Evolutionary conservation across 441 rosid genomes (phyloP), one percentile per base, ranked within the genome.

Genomic region (Macaranga tanarius): DNA sequence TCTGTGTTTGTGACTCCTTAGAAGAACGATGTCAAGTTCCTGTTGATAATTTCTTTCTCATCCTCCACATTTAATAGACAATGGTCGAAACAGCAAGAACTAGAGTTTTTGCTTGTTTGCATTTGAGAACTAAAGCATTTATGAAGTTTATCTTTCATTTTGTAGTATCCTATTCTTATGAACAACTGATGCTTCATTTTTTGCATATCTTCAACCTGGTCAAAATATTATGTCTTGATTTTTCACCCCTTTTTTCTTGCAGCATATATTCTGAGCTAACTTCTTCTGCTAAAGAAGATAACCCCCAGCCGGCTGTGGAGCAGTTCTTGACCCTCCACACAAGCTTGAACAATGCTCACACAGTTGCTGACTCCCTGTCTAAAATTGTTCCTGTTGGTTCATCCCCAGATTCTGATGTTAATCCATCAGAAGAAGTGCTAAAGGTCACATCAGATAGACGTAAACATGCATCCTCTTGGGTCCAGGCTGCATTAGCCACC

Each of bases 401-500:
- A 42, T 89, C 89, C 2, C 68, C 84, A 4, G 89, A 89, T 72
- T 73, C 76, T 6, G 86, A 77, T 72, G 95, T 78, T 72, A 82
- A 45, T 60, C 83, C 80, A 64, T 78, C 91, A 0, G 98, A 92
- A 85, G 95, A 90, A 85, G 89, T 87, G 42, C 57, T 83, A 25
- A 91, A 95, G 78, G 73, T 83, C 15, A 74, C 87, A 34, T 77
- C 81, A 4, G 95, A 90, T 67, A 86, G 88, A 74, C 87, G 81
- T 75, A 95, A 86, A 76, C 82, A 78, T 57, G 97, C 97, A 61
- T 82, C 87, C 69, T 75, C 83, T 12, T 95, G 99, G 99, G 91
- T 95, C 68, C 97, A 93, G 79, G 96, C 97, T 69, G 99, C 98
- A 44, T 67, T 95, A 57, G 78, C 89, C 72, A 90, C 98, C 64